phyloP scores from a whole-genome alignment of 306 rosid genomes.

The Vigna mungo region DNA sequence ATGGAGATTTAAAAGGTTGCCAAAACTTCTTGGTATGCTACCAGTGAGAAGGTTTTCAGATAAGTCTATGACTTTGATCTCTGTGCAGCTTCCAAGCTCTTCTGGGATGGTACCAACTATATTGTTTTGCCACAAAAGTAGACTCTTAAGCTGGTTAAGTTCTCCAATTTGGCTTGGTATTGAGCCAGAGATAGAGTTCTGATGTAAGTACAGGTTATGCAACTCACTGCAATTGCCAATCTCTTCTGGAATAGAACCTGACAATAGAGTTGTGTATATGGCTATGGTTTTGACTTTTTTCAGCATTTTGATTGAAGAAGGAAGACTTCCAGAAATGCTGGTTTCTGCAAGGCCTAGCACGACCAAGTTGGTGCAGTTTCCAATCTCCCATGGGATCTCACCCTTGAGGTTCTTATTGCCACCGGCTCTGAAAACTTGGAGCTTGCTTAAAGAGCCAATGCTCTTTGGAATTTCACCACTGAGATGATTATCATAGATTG shows the following conservation, averaged over 20 bases:
- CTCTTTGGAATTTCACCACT: conserved; percentile 82
- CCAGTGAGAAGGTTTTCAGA: conserved; percentile 85
- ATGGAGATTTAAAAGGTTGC: conserved; percentile 65
- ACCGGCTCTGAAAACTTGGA: conserved; percentile 80
- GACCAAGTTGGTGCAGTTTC: conserved; percentile 82
- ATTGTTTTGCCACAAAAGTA: conserved; percentile 84
- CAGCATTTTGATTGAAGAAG: conserved; percentile 81
- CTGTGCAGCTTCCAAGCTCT: conserved; percentile 74
- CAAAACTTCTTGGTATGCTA: conserved; percentile 76
- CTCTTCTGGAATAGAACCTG: conserved; percentile 85
- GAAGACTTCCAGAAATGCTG: conserved; percentile 83
- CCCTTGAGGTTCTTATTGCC: conserved; percentile 83
- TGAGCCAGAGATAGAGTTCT: conserved; percentile 74
- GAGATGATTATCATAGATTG: conserved; percentile 75
- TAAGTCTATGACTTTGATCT: conserved; percentile 70
- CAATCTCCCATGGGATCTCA: conserved; percentile 86
- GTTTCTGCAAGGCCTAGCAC: conserved; percentile 90
- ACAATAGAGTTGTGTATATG: conserved; percentile 72
- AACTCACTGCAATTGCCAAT: conserved; percentile 85
- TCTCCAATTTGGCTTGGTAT: conserved; percentile 71
- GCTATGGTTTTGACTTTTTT: conserved; percentile 70
- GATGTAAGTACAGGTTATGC: conserved; percentile 72
- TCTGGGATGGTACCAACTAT: conserved; percentile 80
- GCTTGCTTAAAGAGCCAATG: conserved; percentile 66
- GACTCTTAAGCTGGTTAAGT: conserved; percentile 64